Conservation (phyloP, 345 rosid species). For the Cardamine resedifolia region DNA sequence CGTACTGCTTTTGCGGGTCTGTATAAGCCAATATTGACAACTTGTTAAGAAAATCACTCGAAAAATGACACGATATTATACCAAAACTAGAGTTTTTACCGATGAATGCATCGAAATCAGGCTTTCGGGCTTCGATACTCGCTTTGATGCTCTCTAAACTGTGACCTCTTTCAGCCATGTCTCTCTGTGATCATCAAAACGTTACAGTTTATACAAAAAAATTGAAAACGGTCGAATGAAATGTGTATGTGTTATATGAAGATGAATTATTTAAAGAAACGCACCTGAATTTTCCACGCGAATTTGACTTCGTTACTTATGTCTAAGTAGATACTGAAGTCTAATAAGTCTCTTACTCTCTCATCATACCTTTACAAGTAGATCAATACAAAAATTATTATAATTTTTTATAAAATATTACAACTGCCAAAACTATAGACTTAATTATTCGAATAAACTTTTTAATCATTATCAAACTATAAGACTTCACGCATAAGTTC, state of each 20-base stretch:
- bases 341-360: constrained; percentile 81
- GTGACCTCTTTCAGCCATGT: constrained; percentile 99
- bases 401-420: not conserved
- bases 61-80: not conserved
- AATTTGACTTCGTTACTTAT: constrained; percentile 96
- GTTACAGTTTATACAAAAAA: not conserved
- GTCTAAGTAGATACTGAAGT: constrained; percentile 97
- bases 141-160: constrained; percentile 98
- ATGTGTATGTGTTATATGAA: constrained; percentile 3
- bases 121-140: constrained; percentile 93
- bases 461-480: not conserved
- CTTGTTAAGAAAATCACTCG: not conserved
- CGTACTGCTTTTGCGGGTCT: constrained; percentile 96
- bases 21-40: constrained; percentile 27
- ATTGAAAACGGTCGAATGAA: not conserved
- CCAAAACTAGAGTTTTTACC: constrained; percentile 46
- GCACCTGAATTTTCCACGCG: constrained; percentile 86
- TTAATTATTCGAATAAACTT: constrained; percentile 12
- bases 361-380: constrained; percentile 64
- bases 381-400: constrained; percentile 6
- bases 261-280: not conserved
- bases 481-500: constrained; percentile 23
- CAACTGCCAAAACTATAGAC: constrained; percentile 12
- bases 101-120: constrained; percentile 91
- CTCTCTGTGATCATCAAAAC: constrained; percentile 59